A percentile compares a stretch with the other conserved stretches of the same genome.
These are phyloP conservation scores for Pezicula carpinea DNA, from an alignment of 2,329 filamentous ascomycete genomes.

Conservation along the genomic window DNA sequence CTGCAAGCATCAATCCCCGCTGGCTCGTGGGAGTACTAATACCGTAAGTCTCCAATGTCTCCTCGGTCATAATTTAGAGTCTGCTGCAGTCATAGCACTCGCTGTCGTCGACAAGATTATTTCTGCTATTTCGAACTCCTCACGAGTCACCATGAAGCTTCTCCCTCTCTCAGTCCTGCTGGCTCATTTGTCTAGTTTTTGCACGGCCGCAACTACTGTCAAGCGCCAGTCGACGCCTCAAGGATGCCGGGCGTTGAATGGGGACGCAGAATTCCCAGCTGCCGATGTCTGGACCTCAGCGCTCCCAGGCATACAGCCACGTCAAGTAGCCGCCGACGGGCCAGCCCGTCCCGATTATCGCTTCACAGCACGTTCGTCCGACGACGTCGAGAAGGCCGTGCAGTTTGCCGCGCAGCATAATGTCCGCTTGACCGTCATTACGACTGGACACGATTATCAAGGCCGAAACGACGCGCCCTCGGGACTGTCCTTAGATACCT, in stretches of 20 bases:
- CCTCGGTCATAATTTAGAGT: no score
- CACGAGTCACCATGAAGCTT: no score
- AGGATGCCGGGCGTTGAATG: background rate
- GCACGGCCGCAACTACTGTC: no score
- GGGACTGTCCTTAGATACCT: background rate
- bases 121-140: no score
- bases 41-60: no score
- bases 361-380: background rate
- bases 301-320: background rate
- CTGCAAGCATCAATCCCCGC: no score
- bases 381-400: slow-evolving; percentile 23
- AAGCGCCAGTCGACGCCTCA: no score
- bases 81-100: no score
- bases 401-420: slow-evolving; percentile 26
- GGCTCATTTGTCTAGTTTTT: no score
- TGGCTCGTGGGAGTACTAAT: no score
- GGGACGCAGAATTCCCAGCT: background rate
- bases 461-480: slow-evolving; percentile 2
- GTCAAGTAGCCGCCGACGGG: background rate
- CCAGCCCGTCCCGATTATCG: background rate
- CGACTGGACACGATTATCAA: slow-evolving; percentile 36
- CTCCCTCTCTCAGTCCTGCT: no score
- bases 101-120: no score
- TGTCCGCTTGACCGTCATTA: slow-evolving; percentile 31
- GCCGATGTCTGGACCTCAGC: background rate